These are phyloP conservation scores for Tuber calosporum DNA, from an alignment of 495 filamentous ascomycete genomes.

Conservation along the genomic window DNA sequence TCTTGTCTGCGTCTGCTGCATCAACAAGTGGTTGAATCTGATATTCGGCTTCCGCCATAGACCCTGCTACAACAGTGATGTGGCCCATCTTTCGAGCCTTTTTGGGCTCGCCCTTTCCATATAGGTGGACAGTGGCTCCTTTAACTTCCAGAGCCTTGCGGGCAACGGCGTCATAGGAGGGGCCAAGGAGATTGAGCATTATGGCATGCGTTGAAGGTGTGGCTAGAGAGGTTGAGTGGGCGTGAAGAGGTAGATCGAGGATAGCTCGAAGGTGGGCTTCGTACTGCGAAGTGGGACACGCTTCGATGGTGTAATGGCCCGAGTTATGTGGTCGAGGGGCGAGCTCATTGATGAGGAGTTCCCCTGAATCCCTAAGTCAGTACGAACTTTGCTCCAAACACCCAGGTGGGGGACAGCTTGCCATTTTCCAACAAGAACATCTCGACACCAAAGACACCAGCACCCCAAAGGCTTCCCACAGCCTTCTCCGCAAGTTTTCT, in stretches of 20 bases:
- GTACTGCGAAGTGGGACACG: slow-evolving; percentile 78
- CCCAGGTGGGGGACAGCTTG: slow-evolving; percentile 40
- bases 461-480: slow-evolving; percentile 70
- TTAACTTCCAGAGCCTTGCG: slow-evolving; percentile 56
- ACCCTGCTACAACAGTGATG: slow-evolving; percentile 64
- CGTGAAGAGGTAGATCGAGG: slow-evolving; percentile 64
- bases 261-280: slow-evolving; percentile 84
- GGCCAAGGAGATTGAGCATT: slow-evolving; percentile 96
- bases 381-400: neutral
- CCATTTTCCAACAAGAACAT: slow-evolving; percentile 84
- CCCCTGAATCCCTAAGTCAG: slow-evolving; percentile 39
- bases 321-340: slow-evolving; percentile 96
- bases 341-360: slow-evolving; percentile 79
- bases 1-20: slow-evolving; percentile 49
- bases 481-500: slow-evolving; percentile 72
- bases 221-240: slow-evolving; percentile 54
- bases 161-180: slow-evolving; percentile 62
- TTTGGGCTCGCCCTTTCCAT: slow-evolving; percentile 78
- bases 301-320: slow-evolving; percentile 95
- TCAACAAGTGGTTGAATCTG: slow-evolving; percentile 61
- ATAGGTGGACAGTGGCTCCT: slow-evolving; percentile 70
- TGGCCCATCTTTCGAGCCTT: slow-evolving; percentile 93
- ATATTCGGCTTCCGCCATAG: slow-evolving; percentile 64
- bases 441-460: slow-evolving; percentile 92
- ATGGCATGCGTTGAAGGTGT: slow-evolving; percentile 59